These are phyloP conservation scores for Tothia fuscella DNA, from an alignment of 2,329 filamentous ascomycete genomes.

Conservation along the genomic window DNA sequence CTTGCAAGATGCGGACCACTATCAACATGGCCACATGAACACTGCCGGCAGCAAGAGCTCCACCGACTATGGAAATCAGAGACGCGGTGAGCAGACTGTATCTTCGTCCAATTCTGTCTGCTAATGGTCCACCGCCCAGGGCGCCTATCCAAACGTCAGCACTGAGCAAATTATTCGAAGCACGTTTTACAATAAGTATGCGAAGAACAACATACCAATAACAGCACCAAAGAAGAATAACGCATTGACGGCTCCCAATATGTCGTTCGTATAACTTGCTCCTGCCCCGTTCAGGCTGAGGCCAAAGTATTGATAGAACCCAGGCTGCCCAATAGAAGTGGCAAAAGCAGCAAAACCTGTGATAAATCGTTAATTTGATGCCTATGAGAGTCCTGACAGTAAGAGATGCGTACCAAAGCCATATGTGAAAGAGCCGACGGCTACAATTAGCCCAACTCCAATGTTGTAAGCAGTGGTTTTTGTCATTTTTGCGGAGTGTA, in stretches of 20 bases:
- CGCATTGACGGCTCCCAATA: slow-evolving; percentile 7
- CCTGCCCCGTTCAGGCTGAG: slow-evolving; percentile 10
- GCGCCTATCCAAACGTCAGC: slow-evolving; percentile 2
- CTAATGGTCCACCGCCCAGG: background rate
- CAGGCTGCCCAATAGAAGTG: slow-evolving; percentile 4
- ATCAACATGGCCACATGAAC: slow-evolving; percentile 7
- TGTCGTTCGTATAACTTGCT: background rate
- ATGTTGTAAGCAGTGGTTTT: slow-evolving; percentile 18
- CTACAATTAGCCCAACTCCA: slow-evolving; percentile 15
- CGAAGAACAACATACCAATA: too few relatives aligned
- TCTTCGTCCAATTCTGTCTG: slow-evolving; percentile 1
- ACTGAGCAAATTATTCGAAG: slow-evolving; percentile 1
- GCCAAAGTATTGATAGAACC: slow-evolving; percentile 7
- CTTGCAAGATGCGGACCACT: slow-evolving; percentile 5
- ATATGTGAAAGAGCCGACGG: slow-evolving; percentile 5
- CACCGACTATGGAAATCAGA: background rate
- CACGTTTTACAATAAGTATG: slow-evolving; percentile 18
- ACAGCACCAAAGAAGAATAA: slow-evolving; percentile 5
- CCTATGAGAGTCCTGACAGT: background rate
- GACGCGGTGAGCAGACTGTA: background rate
- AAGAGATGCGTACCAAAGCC: slow-evolving; percentile 11
- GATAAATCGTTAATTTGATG: background rate
- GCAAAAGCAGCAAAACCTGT: background rate
- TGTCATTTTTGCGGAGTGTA: too few relatives aligned
- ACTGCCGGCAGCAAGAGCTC: slow-evolving; percentile 5